These are phyloP conservation scores for Leccinum subgranulosum DNA, from an alignment of 768 basidiomycete genomes.

Conservation along the genomic window DNA sequence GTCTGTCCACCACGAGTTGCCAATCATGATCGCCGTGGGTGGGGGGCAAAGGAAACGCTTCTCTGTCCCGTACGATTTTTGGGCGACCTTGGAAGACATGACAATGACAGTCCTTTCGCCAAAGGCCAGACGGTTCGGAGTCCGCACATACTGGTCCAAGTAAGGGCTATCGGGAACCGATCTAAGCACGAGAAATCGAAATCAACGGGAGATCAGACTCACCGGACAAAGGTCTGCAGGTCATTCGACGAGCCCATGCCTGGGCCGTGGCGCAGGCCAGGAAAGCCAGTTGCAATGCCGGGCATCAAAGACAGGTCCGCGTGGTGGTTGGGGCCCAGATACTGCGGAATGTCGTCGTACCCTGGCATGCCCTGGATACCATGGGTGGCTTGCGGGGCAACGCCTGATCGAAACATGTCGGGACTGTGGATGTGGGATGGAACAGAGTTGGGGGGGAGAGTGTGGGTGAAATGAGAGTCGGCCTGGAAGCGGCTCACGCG, in stretches of 20 bases:
- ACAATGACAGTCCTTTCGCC: constrained; percentile 94
- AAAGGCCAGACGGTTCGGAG: constrained; percentile 81
- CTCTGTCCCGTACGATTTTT: constrained; percentile 96
- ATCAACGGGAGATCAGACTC: constrained; percentile 22
- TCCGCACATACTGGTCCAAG: constrained; percentile 80
- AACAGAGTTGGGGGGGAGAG: constrained; percentile 38
- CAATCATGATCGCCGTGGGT: constrained; percentile 91
- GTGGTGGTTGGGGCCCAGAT: constrained; percentile 49
- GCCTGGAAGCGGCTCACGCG: constrained; percentile 53
- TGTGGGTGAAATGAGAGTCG: constrained; percentile 52
- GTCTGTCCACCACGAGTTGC: constrained; percentile 93
- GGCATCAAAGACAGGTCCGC: constrained; percentile 61
- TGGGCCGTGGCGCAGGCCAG: constrained; percentile 60
- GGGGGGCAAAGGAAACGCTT: constrained; percentile 94
- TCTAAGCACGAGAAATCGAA: constrained; percentile 15
- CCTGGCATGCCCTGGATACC: constrained; percentile 50
- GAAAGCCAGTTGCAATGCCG: constrained; percentile 57
- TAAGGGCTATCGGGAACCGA: constrained; percentile 52
- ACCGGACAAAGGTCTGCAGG: constrained; percentile 80
- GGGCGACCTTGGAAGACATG: constrained; percentile 97
- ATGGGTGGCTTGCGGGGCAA: constrained; percentile 70
- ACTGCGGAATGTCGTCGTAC: constrained; percentile 60
- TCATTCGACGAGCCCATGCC: constrained; percentile 65
- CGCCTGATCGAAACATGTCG: constrained; percentile 58
- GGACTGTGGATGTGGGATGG: constrained; percentile 50